Evolutionary conservation across 768 basidiomycete genomes (phyloP).

Genomic region (Russula brevipes): DNA sequence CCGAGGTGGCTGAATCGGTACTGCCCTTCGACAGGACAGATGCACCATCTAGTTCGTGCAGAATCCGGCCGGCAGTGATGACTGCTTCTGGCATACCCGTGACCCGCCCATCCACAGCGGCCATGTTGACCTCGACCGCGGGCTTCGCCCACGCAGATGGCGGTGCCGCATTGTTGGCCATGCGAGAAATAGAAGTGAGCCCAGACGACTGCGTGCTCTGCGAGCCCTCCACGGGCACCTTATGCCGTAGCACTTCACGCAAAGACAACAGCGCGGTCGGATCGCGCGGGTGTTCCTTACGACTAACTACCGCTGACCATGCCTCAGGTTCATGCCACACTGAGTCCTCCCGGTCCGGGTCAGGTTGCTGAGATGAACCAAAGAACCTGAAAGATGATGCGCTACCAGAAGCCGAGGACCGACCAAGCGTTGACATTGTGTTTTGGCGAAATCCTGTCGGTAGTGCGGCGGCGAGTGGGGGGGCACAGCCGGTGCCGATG

Average conservation of each 20-base stretch:
- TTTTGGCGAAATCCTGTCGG: conserved; percentile 12
- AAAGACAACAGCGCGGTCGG: conserved; percentile 52
- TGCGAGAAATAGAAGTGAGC: conserved; percentile 21
- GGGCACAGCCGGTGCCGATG: neutral
- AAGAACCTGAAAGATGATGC: conserved; percentile 48
- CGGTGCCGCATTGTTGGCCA: conserved; percentile 23
- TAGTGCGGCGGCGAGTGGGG: conserved; percentile 1
- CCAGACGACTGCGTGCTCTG: conserved; percentile 27
- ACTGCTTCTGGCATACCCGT: conserved; percentile 34
- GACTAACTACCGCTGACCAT: conserved; percentile 53
- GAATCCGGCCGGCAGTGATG: conserved; percentile 41
- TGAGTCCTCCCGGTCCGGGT: conserved; percentile 55
- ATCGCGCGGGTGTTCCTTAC: conserved; percentile 62
- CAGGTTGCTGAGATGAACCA: conserved; percentile 40
- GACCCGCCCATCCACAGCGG: conserved; percentile 49
- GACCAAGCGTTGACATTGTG: conserved; percentile 23
- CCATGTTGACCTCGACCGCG: conserved; percentile 48
- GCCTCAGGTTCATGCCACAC: conserved; percentile 59
- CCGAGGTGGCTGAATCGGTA: conserved; percentile 24
- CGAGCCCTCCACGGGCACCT: conserved; percentile 37
- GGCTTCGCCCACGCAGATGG: conserved; percentile 53
- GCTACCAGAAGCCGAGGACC: conserved; percentile 28
- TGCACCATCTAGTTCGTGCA: conserved; percentile 41
- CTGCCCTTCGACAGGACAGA: conserved; percentile 28
- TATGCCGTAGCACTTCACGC: conserved; percentile 57